Evolutionary conservation across 768 basidiomycete genomes (phyloP), one percentile per base, ranked within the genome.

Genomic region (Rhodotorula paludigena): DNA sequence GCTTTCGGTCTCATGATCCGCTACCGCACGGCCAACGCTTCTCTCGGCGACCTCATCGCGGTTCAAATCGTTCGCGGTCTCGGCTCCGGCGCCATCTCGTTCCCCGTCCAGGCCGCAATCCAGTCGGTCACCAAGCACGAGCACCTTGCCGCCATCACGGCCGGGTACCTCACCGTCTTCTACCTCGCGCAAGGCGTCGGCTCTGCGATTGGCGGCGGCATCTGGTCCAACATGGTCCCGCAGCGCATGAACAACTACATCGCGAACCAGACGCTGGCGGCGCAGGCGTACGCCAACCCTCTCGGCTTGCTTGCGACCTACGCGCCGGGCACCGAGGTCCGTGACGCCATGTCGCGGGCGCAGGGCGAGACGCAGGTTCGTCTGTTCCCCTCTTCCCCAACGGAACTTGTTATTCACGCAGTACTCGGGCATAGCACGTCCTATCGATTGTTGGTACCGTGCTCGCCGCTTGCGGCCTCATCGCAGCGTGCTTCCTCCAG

Each of bases 301-400:
- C 62, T 76, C 49, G 69, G 67, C 6, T 76, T 77, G 39, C 72
- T 76, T 47, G 60, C 63, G 23, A 41, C 33, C 23, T 76, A 73
- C 45, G 56, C 69, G 0, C 62, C 61, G 25, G 77, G 75, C 12
- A 76, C 77, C 1, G 48, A 57, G 10, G 63, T 74, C n/a, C 66
- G 78, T 10, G 56, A 62, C 10, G 78, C 75, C 30, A 60, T 78
- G 32, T 66, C 76, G 41, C 63, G 75, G 2, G 78, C 78, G 15
- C 78, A 78, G 18, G 78, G 77, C 42, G 78, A 78, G 44, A 73
- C 78, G 47, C 77, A 71, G n/a, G n/a, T n/a, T n/a, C n/a, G n/a
- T n/a, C n/a, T n/a, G n/a, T n/a, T n/a, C n/a, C n/a, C n/a, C n/a
- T n/a, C n/a, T n/a, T n/a, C n/a, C n/a, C n/a, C n/a, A n/a, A n/a